Base-by-base conservation (phyloP, 2,329 filamentous ascomycete genomes). In the Fusarium citri region DNA sequence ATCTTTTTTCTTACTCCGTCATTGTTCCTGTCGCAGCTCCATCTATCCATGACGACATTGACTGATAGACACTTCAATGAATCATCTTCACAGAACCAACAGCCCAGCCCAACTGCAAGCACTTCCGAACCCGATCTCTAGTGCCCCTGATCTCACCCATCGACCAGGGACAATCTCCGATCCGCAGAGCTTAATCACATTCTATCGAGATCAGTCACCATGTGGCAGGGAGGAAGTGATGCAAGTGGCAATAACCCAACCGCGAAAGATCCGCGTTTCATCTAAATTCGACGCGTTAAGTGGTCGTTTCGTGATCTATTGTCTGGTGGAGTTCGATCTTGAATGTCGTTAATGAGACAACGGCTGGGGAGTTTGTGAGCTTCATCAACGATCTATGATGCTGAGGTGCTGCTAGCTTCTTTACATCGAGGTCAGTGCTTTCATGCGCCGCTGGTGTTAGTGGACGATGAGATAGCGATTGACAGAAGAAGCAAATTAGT, bases 1-100 rank as follows among this genome's bases (percentile, higher is more conserved):
- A 31, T 22, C 3, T 16, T 16, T 22, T 58, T 25, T 45, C 25
- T 20, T n/a, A 26, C 48, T 45, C 55, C 64, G 60, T 71, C 69
- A 71, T 71, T 40, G 30, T 56, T 51, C 48, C 18, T 16, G 9
- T 42, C 14, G 23, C 15, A 18, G 37, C 7, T 41, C 14, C 46
- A 55, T 48, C 54, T 69, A 49, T 71, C 61, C 64, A 74, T 74
- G 72, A 74, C 72, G 72, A 72, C 72, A 74, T 74, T 55, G 46
- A 61, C 41, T 49, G 42, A 64, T 48, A 48, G 28, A 18, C 58
- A 18, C 45, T 37, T 62, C 51, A 61, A 71, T 68, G 66, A 74
- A 65, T 72, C 71, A 74, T 71, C 64, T 72, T 47, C 7, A 8
- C 25, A 49, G 45, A 25, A 50, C 63, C 30, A 66, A 46, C 55